Base-by-base conservation (phyloP, 2,329 filamentous ascomycete genomes). In the Simplicillium sp. region DNA sequence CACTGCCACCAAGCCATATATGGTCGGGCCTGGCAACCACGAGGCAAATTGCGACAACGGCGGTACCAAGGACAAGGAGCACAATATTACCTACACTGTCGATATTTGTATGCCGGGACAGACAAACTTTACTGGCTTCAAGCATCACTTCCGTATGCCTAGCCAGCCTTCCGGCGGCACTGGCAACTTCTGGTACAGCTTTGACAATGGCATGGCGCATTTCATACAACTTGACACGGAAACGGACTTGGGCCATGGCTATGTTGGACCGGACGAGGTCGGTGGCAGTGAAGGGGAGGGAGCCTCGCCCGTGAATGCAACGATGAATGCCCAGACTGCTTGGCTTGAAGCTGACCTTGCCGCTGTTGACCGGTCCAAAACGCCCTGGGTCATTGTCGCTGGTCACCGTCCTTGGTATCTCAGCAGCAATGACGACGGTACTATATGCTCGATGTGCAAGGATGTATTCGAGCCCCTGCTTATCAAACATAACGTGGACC, bases 141-240 rank as follows among this genome's bases (percentile, higher is more conserved):
- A 40, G 43, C 34, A 28, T 29, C 40, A 31, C 14, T 42, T 42
- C 31, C 29, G 36, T 31, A 42, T 42, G 40, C 40, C 40, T 18
- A 38, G 29, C 29, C 35, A 29, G 11, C 25, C 37, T 15, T 42
- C 40, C 14, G 36, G 36, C 31, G 42, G 37, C 12, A 50, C 44
- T 2, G 50, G 48, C 11, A 51, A 48, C 38, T 36, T 42, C 9
- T 42, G 40, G 40, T 42, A 34, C 36, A 34, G 29, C 29, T 42
- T 42, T 20, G 40, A 42, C 29, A 18, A 42, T 25, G 40, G 40
- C 36, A 42, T 42, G 40, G 36, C 32, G 17, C 40, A 42, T 16
- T 34, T 34, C 18, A 15, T 41, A 17, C 28, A 33, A 29, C 29
- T 37, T 18, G 40, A 38, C 36, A 42, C 40, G 3, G 40, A 42